These are phyloP conservation scores for Paspalum vaginatum DNA, from an alignment of 176 grass and related monocot species.

Conservation along the genomic window DNA sequence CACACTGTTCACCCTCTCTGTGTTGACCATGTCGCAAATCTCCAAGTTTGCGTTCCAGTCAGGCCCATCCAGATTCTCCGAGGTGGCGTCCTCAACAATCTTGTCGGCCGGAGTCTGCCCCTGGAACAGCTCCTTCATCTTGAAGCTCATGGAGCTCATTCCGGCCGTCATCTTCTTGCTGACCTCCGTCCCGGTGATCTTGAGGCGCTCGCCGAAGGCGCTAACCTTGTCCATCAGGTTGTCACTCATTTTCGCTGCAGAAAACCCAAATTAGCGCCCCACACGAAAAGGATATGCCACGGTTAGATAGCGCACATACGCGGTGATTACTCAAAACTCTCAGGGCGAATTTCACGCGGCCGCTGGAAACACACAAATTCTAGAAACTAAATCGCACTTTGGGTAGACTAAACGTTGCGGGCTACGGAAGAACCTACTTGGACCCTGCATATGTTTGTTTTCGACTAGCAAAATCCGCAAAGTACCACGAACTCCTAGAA, in stretches of 20 bases:
- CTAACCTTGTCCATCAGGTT: conserved; percentile 94
- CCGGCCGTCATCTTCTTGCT: conserved; percentile 80
- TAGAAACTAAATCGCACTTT: neutral
- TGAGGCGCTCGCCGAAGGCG: conserved; percentile 78
- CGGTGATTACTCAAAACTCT: neutral
- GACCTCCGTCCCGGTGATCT: conserved; percentile 79
- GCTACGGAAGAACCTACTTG: neutral
- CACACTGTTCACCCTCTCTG: conserved; percentile 66
- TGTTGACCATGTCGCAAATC: conserved; percentile 84
- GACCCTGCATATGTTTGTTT: neutral
- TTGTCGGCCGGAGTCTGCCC: conserved; percentile 77
- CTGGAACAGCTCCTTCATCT: conserved; percentile 93
- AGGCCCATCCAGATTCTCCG: conserved; percentile 71
- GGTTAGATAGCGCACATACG: conserved; percentile 5
- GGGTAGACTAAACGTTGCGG: neutral
- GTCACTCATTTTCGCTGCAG: conserved; percentile 65
- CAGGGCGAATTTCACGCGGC: neutral
- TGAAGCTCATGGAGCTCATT: conserved; percentile 92
- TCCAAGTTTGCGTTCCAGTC: conserved; percentile 84
- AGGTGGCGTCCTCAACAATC: conserved; percentile 87
- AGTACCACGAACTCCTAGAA: neutral
- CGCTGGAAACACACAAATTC: neutral
- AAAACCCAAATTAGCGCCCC: neutral
- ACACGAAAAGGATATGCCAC: neutral
- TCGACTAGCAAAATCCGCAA: neutral